These are phyloP conservation scores for Lyophyllum semitale DNA, from an alignment of 768 basidiomycete species.

Conservation along the genomic window DNA sequence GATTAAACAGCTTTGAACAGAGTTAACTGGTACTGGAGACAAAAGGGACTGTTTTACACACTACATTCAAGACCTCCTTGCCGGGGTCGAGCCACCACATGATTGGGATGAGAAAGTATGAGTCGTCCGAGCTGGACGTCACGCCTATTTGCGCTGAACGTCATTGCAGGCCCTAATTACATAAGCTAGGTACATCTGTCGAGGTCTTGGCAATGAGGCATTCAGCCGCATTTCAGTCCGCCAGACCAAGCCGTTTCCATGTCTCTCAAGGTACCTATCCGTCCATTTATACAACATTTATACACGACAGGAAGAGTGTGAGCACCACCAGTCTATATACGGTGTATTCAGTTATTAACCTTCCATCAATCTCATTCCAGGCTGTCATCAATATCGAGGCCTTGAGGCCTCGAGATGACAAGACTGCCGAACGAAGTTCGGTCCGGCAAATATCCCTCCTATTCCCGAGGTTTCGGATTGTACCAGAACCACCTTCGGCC, in stretches of 20 bases:
- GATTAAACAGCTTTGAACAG: conserved; percentile 69
- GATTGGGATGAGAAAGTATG: neutral
- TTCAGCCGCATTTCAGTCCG: too few relatives aligned
- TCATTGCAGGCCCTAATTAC: conserved; percentile 5
- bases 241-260: neutral
- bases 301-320: too few relatives aligned
- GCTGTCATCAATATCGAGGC: neutral
- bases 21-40: neutral
- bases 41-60: conserved; percentile 35
- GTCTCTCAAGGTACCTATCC: neutral
- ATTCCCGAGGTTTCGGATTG: neutral
- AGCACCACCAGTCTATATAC: neutral
- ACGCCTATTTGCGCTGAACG: neutral
- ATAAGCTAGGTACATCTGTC: neutral
- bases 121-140: neutral
- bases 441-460: neutral
- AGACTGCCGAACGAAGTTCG: neutral
- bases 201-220: neutral
- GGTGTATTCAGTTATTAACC: neutral
- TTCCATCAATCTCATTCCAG: neutral
- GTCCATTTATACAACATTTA: too few relatives aligned
- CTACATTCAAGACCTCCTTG: conserved; percentile 81
- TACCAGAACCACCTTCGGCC: neutral
- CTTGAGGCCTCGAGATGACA: neutral
- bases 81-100: conserved; percentile 93